Conservation (phyloP, 768 basidiomycete species). For the Auricularia cornea region DNA sequence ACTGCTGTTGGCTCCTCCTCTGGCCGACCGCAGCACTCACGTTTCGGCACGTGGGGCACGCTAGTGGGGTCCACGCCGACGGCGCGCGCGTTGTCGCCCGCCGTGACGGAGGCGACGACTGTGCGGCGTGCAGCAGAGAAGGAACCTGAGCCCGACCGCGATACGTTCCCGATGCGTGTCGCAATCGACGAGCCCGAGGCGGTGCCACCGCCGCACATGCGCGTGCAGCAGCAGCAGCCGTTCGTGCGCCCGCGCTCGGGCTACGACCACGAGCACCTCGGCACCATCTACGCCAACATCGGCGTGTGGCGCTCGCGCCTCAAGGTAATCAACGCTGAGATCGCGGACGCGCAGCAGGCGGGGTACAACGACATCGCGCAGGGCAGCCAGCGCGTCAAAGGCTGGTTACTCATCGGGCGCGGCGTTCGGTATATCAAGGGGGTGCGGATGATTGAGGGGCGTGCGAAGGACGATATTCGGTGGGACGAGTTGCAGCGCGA, state of each 20-base stretch:
- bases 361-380: conserved; percentile 66
- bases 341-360: conserved; percentile 56
- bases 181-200: conserved; percentile 16
- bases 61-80: background rate
- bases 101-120: background rate
- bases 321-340: conserved; percentile 66
- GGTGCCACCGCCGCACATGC: conserved; percentile 51
- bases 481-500: conserved; percentile 70
- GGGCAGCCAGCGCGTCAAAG: conserved; percentile 52
- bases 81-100: background rate
- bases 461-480: conserved; percentile 74
- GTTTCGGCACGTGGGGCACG: background rate
- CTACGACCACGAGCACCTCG: conserved; percentile 56
- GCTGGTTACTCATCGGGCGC: conserved; percentile 70
- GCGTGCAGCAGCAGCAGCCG: conserved; percentile 58
- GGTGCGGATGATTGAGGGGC: conserved; percentile 63
- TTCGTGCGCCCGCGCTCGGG: conserved; percentile 72
- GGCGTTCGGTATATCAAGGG: conserved; percentile 57
- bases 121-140: conserved; percentile 6
- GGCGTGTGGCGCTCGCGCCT: conserved; percentile 59
- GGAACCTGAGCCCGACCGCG: background rate
- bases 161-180: conserved; percentile 11
- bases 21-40: background rate
- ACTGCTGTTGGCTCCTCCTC: background rate
- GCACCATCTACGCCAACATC: conserved; percentile 59